phyloP scores from a whole-genome alignment of 306 rosid genomes.

The Geum urbanum region DNA sequence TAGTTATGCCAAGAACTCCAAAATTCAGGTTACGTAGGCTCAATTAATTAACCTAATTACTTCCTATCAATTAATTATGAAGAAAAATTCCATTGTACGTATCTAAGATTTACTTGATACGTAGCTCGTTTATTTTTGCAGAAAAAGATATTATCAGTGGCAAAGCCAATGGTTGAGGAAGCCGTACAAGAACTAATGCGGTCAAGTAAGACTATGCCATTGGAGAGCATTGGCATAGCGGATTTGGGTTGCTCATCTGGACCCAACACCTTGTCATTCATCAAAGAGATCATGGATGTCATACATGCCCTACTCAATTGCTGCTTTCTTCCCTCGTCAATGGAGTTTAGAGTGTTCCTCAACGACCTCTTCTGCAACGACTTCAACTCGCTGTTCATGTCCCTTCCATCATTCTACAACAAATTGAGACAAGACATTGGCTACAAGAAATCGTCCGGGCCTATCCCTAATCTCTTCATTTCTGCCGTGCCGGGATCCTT shows the following conservation, averaged over 20 bases:
- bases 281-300: constrained; percentile 40
- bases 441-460: constrained; percentile 13
- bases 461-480: constrained; percentile 31
- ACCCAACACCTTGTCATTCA: constrained; percentile 50
- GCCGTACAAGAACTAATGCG: constrained; percentile 35
- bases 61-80: no score
- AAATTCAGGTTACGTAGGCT: constrained; percentile 45
- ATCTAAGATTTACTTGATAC: not conserved
- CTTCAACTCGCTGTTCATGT: constrained; percentile 59
- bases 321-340: constrained; percentile 8
- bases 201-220: constrained; percentile 11
- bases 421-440: not conserved
- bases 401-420: constrained; percentile 57
- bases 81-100: no score
- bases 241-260: constrained; percentile 92
- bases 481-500: constrained; percentile 55
- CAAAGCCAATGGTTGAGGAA: constrained; percentile 31
- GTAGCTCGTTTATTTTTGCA: constrained; percentile 11
- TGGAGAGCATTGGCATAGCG: constrained; percentile 51
- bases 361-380: constrained; percentile 73
- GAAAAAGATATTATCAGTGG: constrained; percentile 40
- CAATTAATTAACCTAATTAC: not conserved
- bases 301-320: constrained; percentile 24
- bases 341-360: constrained; percentile 47
- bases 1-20: constrained; percentile 72